phyloP scores from a whole-genome alignment of 2,329 filamentous ascomycete species.

The Fusarium beomiforme region DNA sequence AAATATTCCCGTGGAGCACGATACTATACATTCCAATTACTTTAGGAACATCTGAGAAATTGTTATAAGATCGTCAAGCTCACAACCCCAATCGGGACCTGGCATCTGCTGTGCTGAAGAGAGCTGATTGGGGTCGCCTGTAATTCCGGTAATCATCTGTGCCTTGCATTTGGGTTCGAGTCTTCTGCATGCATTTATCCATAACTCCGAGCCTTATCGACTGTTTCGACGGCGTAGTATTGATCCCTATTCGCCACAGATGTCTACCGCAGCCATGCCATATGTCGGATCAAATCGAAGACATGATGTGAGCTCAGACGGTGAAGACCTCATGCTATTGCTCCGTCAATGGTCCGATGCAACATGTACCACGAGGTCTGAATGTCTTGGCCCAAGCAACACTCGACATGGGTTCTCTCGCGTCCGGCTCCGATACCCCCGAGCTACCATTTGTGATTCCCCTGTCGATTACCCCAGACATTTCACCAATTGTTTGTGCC shows the following conservation, averaged over 20 bases:
- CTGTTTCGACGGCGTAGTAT: not conserved
- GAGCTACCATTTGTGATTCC: not conserved
- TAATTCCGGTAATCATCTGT: too few relatives aligned
- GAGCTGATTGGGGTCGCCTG: too few relatives aligned
- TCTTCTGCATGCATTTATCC: too few relatives aligned
- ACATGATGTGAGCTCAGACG: not conserved
- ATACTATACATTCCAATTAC: too few relatives aligned
- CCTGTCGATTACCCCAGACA: not conserved
- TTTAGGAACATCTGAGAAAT: not conserved
- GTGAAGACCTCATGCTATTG: not conserved
- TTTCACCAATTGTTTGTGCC: not conserved
- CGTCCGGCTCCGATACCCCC: not conserved
- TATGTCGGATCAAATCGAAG: too few relatives aligned
- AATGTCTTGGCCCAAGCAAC: not conserved
- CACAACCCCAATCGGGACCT: too few relatives aligned
- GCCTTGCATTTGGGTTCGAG: too few relatives aligned
- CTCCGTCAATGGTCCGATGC: not conserved
- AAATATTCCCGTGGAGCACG: not conserved
- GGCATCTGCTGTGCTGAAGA: too few relatives aligned
- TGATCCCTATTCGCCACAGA: accelerated
- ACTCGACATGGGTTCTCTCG: not conserved
- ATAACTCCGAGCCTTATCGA: not conserved
- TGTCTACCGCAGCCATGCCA: not conserved
- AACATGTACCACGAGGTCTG: not conserved
- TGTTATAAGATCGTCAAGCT: too few relatives aligned